Evolutionary conservation across 2,329 filamentous ascomycete genomes (phyloP).

Genomic region (Teratosphaeria pseudoeucalypti): DNA sequence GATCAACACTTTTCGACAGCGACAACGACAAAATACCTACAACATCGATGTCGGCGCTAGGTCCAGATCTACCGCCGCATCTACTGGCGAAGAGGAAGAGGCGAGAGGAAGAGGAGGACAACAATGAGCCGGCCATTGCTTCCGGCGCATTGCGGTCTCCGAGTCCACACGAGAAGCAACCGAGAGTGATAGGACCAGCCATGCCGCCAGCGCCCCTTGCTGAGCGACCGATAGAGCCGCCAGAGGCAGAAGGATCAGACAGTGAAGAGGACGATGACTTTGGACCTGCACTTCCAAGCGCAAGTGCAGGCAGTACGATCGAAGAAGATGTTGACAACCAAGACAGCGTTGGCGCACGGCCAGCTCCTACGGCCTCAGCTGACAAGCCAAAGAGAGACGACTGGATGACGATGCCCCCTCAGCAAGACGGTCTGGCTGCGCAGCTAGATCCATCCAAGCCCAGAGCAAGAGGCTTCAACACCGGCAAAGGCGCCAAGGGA

Average conservation of each 20-base stretch:
- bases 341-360: neutral
- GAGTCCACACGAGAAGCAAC: constrained; percentile 38
- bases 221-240: constrained; percentile 33
- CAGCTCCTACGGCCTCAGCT: constrained; percentile 1
- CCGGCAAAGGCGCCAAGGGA: constrained; percentile 48
- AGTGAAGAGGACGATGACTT: constrained; percentile 33
- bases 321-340: neutral
- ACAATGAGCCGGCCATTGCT: constrained; percentile 21
- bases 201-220: constrained; percentile 41
- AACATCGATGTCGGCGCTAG: constrained; percentile 53
- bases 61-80: constrained; percentile 59
- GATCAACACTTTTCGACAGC: neutral
- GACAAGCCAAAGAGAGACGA: constrained; percentile 58
- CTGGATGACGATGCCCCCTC: constrained; percentile 44
- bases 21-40: neutral
- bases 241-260: constrained; percentile 20
- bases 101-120: constrained; percentile 30
- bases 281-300: constrained; percentile 33
- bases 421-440: constrained; percentile 41
- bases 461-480: constrained; percentile 72
- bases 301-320: constrained; percentile 3
- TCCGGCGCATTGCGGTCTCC: constrained; percentile 27
- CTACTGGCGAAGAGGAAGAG: constrained; percentile 45
- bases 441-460: constrained; percentile 75
- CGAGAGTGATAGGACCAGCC: constrained; percentile 46